Evolutionary conservation across 495 filamentous ascomycete genomes (phyloP), one percentile per base, ranked within the genome.

Genomic region (Aspergillus homomorphus): DNA sequence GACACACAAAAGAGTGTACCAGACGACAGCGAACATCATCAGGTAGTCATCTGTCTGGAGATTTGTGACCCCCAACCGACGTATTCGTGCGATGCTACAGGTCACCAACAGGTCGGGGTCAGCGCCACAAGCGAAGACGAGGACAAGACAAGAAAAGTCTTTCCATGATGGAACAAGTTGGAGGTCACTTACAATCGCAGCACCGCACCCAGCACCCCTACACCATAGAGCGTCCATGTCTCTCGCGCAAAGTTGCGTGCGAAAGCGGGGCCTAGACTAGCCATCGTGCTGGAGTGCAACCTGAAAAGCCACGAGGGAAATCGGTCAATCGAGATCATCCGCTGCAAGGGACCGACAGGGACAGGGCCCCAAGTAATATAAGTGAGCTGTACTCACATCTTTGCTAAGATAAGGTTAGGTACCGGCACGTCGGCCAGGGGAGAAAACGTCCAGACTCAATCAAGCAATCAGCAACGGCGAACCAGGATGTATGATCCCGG

Each of bases 1-100:
- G 10, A 82, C 76, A 54, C 77, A 74, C n/a, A 85, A 65, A 19
- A 78, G 64, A 0, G 81, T 85, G 60, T 82, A 84, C 74, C 78
- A 78, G n/a, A 82, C 20, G 16, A 73, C 63, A 0, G 69, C 69
- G 50, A 77, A 74, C 4, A 80, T 45, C 77, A 82, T 82, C n/a
- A 82, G 41, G 57, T 75, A 83, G 62, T 84, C 82, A 63, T 83
- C 82, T 7, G 63, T 26, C 53, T 79, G 76, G 38, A 84, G 74
- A 53, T 73, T 68, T 19, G 58, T 66, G 28, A 77, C 57, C 23
- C 80, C 80, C 26, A 78, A 64, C 57, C 80, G 71, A 51, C 72
- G 77, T 42, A 79, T 71, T 65, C 80, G 76, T 43, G 82, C 78
- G 28, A 68, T 66, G 41, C 81, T 84, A 53, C 53, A 19, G 0